Evolutionary conservation across 1,284 basidiomycete genomes (phyloP).

Genomic region (Apiotrichum porosum): DNA sequence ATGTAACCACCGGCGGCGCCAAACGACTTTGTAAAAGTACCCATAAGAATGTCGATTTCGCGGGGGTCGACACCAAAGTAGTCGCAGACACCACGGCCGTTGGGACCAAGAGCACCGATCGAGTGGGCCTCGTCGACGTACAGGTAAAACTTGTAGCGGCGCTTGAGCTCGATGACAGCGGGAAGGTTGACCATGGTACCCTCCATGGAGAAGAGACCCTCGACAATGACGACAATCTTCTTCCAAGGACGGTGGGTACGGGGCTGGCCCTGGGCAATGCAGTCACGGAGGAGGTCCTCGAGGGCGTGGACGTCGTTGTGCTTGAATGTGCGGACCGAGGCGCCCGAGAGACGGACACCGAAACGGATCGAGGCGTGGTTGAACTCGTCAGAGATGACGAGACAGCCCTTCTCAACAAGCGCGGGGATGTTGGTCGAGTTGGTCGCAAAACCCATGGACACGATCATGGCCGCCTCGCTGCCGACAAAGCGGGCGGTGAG

Average conservation of each 20-base stretch:
- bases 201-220: conserved; percentile 98
- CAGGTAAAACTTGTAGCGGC: conserved; percentile 97
- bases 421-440: conserved; percentile 95
- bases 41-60: conserved; percentile 91
- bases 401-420: conserved; percentile 80
- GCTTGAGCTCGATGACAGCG: conserved; percentile 77
- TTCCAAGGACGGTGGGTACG: conserved; percentile 98
- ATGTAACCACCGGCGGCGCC: conserved; percentile 97
- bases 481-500: conserved; percentile 88
- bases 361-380: conserved; percentile 96
- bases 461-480: conserved; percentile 79
- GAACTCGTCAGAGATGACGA: conserved; percentile 95
- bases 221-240: conserved; percentile 92
- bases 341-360: conserved; percentile 84
- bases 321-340: conserved; percentile 89
- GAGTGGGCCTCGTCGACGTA: conserved; percentile 98
- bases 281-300: conserved; percentile 78
- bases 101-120: conserved; percentile 87
- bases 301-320: conserved; percentile 90
- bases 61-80: conserved; percentile 85
- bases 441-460: conserved; percentile 97
- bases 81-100: conserved; percentile 90
- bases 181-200: conserved; percentile 87
- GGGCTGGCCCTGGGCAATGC: conserved; percentile 94
- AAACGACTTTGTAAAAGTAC: conserved; percentile 98